Evolutionary conservation across 345 rosid species (phyloP), one percentile per base, ranked within the genome.

Genomic region (Noccaea bulbosa): DNA sequence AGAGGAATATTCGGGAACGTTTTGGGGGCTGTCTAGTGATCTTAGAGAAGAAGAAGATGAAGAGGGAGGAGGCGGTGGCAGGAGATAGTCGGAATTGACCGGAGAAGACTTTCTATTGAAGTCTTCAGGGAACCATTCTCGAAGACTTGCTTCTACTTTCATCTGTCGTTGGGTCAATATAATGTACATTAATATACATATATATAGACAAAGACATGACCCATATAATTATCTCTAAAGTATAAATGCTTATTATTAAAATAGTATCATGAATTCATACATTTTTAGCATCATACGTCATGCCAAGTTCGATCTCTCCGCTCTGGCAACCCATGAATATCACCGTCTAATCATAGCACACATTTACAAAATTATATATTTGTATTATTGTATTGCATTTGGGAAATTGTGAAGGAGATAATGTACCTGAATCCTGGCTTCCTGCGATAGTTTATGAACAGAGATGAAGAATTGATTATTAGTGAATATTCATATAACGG

Each of bases 271-370:
- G 37, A 16, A 49, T 69, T 37, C 70, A 57, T 88, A 89, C 96
- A 33, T 72, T 85, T 53, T 78, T 15, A 20, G 60, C 64, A 35
- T 43, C 59, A 59, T 69, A 77, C 67, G 93, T 79, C 56, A 83
- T 77, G 32, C 98, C 98, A 24, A 93, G 71, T 71, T 93, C 98
- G 78, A 93, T 87, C 77, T 93, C 98, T 3, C 98, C 98, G 45
- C 75, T 84, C 38, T 55, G 75, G 81, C 97, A 88, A 41, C 93
- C 93, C 96, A 90, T 83, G 80, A 93, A 93, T 32, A 85, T 82
- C 58, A 87, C 91, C 15, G 77, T 81, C 98, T 93, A 79, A 32
- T 32, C 47, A 70, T 58, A 17, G 56, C 11, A 65, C 46, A 55
- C 20, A 55, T 24, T 33, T 8, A 49, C 8, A 41, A 16, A 2